These are phyloP conservation scores for Xerocomellus dryophilus DNA, from an alignment of 768 basidiomycete species.

Conservation along the genomic window DNA sequence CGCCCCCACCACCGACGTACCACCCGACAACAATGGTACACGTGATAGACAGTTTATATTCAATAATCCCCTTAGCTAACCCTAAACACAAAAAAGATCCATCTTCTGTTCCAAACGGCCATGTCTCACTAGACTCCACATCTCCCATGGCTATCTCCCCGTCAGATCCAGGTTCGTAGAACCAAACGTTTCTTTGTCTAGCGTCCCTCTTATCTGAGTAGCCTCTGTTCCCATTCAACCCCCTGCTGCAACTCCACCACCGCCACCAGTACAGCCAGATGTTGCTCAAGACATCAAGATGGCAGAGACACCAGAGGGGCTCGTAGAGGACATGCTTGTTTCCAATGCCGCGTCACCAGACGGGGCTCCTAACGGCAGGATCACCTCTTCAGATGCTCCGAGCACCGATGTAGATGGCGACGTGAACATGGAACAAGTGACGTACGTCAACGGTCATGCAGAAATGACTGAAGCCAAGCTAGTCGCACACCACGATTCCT, in stretches of 20 bases:
- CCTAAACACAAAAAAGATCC: conserved; percentile 33
- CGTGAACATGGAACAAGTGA: conserved; percentile 27
- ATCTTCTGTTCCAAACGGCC: conserved; percentile 57
- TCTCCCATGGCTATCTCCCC: conserved; percentile 44
- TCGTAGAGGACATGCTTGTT: conserved; percentile 14
- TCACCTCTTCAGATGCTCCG: conserved; percentile 33
- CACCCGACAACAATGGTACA: conserved; percentile 38
- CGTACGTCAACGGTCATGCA: conserved; percentile 27
- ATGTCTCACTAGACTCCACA: conserved; percentile 43
- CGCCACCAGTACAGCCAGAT: conserved; percentile 44
- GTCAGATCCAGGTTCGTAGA: conserved; percentile 49
- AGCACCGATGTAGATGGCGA: conserved; percentile 29
- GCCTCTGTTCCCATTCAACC: conserved; percentile 44
- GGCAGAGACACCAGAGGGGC: conserved; percentile 33
- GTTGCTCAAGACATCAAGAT: conserved; percentile 55
- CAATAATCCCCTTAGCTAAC: conserved; percentile 37
- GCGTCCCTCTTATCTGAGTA: conserved; percentile 33
- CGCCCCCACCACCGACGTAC: conserved; percentile 18
- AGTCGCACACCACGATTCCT: conserved; percentile 32
- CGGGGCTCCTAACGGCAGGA: conserved; percentile 19
- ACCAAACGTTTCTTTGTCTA: conserved; percentile 15
- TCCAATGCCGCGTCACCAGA: conserved; percentile 16
- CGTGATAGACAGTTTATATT: conserved; percentile 34
- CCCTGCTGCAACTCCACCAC: conserved; percentile 45
- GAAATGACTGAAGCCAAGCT: conserved; percentile 4